Evolutionary conservation across 2,329 filamentous ascomycete genomes (phyloP).

Genomic region (Ophiocordyceps unilateralis): DNA sequence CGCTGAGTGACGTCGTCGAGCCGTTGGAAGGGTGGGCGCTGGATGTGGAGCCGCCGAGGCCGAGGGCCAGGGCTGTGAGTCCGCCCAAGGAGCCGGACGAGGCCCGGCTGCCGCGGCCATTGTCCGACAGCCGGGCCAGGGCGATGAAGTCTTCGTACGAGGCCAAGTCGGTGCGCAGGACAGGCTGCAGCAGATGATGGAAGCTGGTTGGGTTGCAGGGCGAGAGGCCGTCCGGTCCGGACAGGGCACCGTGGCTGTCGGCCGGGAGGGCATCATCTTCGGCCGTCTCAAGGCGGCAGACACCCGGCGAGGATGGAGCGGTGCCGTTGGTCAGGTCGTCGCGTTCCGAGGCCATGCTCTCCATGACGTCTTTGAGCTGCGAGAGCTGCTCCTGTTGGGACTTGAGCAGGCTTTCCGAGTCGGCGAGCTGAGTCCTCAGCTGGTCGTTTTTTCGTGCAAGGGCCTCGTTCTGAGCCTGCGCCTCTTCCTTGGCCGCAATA

Average conservation of each 20-base stretch:
- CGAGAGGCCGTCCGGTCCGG: constrained; percentile 24
- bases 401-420: constrained; percentile 69
- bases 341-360: constrained; percentile 58
- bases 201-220: constrained; percentile 54
- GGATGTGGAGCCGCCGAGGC: constrained; percentile 28
- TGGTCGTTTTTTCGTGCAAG: constrained; percentile 77
- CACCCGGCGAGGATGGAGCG: constrained; percentile 65
- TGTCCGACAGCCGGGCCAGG: constrained; percentile 52
- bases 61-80: constrained; percentile 25
- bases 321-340: constrained; percentile 59
- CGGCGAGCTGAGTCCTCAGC: constrained; percentile 65
- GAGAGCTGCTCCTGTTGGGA: constrained; percentile 88
- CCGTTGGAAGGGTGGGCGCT: constrained; percentile 35
- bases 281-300: constrained; percentile 46
- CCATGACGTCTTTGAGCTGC: constrained; percentile 84
- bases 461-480: constrained; percentile 65
- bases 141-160: constrained; percentile 75
- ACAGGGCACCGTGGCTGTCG: constrained; percentile 14
- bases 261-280: constrained; percentile 17
- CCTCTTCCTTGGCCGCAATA: constrained; percentile 69
- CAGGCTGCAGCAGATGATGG: constrained; percentile 64
- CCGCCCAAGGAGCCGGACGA: constrained; percentile 51
- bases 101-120: constrained; percentile 43
- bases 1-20: constrained; percentile 41
- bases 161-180: constrained; percentile 65